These are phyloP conservation scores for Vigna nakashimae DNA, from an alignment of 306 rosid species.

Conservation along the genomic window DNA sequence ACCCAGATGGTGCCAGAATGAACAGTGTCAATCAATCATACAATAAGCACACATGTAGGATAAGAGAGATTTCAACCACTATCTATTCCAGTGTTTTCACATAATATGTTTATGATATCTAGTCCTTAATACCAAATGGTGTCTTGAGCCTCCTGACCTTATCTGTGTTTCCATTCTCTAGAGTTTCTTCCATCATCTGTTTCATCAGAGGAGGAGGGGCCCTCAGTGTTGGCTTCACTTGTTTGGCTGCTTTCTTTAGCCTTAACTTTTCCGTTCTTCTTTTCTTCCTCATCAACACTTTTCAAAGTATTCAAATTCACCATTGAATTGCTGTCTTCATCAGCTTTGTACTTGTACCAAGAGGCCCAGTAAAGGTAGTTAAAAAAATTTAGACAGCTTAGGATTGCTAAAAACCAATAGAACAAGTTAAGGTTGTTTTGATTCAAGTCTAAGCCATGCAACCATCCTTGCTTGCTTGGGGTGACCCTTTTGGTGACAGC, in stretches of 20 bases:
- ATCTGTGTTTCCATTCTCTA: conserved; percentile 43
- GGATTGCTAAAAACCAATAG: conserved; percentile 86
- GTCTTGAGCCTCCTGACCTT: conserved; percentile 30
- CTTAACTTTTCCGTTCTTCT: conserved; percentile 30
- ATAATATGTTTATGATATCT: conserved; percentile 38
- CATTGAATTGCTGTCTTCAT: conserved; percentile 51
- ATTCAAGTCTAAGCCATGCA: conserved; percentile 65
- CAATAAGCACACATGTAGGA: conserved; percentile 38
- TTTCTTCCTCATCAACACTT: conserved; percentile 30
- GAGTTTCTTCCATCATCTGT: conserved; percentile 45
- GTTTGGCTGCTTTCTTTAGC: conserved; percentile 48
- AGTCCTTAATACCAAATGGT: conserved; percentile 36
- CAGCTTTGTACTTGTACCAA: conserved; percentile 85
- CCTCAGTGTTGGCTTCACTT: conserved; percentile 50
- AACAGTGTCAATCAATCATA: conserved; percentile 44
- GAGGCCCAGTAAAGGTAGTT: conserved; percentile 74
- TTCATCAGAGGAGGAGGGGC: conserved; percentile 55
- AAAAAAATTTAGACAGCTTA: conserved; percentile 76
- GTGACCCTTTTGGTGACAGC: conserved; percentile 57
- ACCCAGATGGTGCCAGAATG: conserved; percentile 35
- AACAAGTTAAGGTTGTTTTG: conserved; percentile 69
- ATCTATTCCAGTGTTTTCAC: conserved; percentile 39
- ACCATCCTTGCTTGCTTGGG: conserved; percentile 78
- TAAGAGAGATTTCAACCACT: conserved; percentile 39
- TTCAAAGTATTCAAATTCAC: conserved; percentile 27